Evolutionary conservation across 345 rosid genomes (phyloP).

Genomic region (Geranium rotundifolium): DNA sequence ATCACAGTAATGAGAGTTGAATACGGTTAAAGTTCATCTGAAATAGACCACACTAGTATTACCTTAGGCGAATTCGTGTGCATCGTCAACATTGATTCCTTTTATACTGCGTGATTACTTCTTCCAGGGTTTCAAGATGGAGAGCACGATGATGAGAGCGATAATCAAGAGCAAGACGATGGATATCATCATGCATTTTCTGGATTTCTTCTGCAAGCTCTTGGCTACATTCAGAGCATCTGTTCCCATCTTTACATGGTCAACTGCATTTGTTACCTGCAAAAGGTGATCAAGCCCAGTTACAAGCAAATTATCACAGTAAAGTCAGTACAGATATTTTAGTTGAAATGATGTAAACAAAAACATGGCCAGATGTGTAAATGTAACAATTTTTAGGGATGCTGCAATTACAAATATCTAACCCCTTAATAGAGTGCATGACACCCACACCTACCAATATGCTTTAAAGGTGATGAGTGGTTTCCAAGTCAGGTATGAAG

Average conservation of each 20-base stretch:
- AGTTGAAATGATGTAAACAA: too few species aligned
- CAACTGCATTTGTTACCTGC: slow-evolving; percentile 43
- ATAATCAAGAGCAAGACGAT: slow-evolving; percentile 41
- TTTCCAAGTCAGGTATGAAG: too few species aligned
- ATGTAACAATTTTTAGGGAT: too few species aligned
- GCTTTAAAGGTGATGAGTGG: too few species aligned
- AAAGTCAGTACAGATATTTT: too few species aligned
- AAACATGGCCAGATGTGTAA: too few species aligned
- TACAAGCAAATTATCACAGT: too few species aligned
- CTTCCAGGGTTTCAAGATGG: slow-evolving; percentile 54
- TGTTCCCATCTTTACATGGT: slow-evolving; percentile 42
- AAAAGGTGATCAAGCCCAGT: too few species aligned
- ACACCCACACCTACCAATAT: too few species aligned
- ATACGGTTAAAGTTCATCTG: too few species aligned
- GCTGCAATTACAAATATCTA: too few species aligned
- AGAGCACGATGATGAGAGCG: slow-evolving; percentile 38
- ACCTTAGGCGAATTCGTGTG: background rate
- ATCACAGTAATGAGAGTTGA: background rate
- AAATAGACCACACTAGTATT: background rate
- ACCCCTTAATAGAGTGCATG: too few species aligned
- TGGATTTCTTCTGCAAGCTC: slow-evolving; percentile 38
- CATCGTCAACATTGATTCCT: background rate
- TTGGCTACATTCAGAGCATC: slow-evolving; percentile 43
- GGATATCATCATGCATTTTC: slow-evolving; percentile 60
- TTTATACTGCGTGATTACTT: slow-evolving; percentile 7